phyloP scores from a whole-genome alignment of 805 yeast genomes.

The Diddensiella caesifluorescens region DNA sequence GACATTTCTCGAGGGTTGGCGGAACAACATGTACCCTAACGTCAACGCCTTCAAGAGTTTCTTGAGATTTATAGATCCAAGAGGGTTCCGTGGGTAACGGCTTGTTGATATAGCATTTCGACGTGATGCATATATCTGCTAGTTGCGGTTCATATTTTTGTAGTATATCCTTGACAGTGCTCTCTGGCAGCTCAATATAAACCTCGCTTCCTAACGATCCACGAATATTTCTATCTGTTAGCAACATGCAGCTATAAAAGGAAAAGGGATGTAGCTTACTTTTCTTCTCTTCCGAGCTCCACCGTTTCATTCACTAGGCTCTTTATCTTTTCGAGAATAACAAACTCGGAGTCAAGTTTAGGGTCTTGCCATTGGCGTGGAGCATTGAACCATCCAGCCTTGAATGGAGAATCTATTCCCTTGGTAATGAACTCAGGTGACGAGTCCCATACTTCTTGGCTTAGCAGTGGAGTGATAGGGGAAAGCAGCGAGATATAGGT shows the following conservation, averaged over 20 bases:
- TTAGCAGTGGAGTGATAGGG: slow-evolving; percentile 76
- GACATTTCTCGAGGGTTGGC: slow-evolving; percentile 61
- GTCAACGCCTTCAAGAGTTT: slow-evolving; percentile 30
- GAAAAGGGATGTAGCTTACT: too few species aligned
- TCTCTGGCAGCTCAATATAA: slow-evolving; percentile 29
- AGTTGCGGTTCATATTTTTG: slow-evolving; percentile 40
- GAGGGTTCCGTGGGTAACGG: slow-evolving; percentile 16
- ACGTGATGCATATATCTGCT: slow-evolving; percentile 57
- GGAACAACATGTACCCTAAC: slow-evolving; percentile 39
- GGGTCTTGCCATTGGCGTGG: slow-evolving; percentile 36
- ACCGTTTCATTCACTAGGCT: slow-evolving; percentile 45
- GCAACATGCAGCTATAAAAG: background rate
- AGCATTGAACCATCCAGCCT: slow-evolving; percentile 39
- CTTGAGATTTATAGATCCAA: slow-evolving; percentile 31
- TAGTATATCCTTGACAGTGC: slow-evolving; percentile 12
- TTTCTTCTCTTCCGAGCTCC: slow-evolving; percentile 52
- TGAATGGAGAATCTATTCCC: slow-evolving; percentile 41
- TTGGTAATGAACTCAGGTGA: slow-evolving; percentile 35
- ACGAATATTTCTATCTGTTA: slow-evolving; percentile 21
- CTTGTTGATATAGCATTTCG: slow-evolving; percentile 44
- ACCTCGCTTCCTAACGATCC: slow-evolving; percentile 56
- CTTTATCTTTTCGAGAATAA: slow-evolving; percentile 42
- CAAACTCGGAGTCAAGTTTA: slow-evolving; percentile 42
- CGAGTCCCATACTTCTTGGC: slow-evolving; percentile 84
- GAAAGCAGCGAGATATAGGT: slow-evolving; percentile 63